Base-by-base conservation (phyloP, 176 grass and related monocot genomes). In the Cenchrus purpureus region DNA sequence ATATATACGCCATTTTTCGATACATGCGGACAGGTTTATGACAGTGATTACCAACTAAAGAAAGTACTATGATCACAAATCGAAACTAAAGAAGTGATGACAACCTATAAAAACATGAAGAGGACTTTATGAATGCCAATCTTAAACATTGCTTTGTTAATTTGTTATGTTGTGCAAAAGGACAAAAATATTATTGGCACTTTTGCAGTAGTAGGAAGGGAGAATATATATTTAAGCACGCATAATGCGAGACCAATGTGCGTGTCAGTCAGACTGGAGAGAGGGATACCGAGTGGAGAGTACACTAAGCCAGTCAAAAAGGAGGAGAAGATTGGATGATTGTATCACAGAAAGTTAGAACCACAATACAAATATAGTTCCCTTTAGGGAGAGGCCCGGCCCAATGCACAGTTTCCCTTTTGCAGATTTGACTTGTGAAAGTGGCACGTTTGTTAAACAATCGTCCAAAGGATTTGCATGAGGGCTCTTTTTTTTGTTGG, bases 251-350 rank as follows among this genome's bases (percentile, higher is more conserved):
- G 76, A 71, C 49, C 50, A 79, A 78, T 46, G 15, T 81, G 78
- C 15, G 22, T 57, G 71, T 58, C 49, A 49, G 70, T 58, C 20
- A 46, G 62, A 72, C 46, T 55, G 11, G 65, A 10, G 1, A 10
- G 1, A 46, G n/a, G 46, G 31, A 45, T 64, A 13, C 4, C 58
- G 74, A 89, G 81, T 89, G 87, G 60, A 84, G 81, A 73, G 68
- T 57, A 84, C 87, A 88, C 67, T 79, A 65, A 15, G 32, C 20
- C 19, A 78, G 46, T 72, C 79, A 86, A 80, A 86, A 79, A 72
- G 32, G 16, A 72, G 32, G 16, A 17, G 16, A 71, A 69, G 51
- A 68, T 59, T 76, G 43, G 71, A 68, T 77, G 43, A 50, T 76
- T 87, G 63, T 77, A 77, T 76, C 51, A 77, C 52, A 69, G 63